phyloP scores from a whole-genome alignment of 179 eudicot genomes.

The Heliamphora pulchella region DNA sequence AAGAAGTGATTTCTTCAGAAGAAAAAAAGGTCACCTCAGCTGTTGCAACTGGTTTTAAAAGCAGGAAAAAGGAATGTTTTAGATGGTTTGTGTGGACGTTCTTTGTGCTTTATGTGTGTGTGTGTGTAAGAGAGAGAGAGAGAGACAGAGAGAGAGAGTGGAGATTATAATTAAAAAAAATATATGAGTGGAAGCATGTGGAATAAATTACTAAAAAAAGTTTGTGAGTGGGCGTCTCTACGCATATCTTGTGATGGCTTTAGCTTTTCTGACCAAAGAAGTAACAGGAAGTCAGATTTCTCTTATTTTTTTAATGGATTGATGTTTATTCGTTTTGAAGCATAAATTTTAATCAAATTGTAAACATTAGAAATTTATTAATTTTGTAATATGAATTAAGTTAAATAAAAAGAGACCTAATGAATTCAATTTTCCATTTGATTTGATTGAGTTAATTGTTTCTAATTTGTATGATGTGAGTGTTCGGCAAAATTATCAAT shows the following conservation, averaged over 20 bases:
- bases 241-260: constrained; percentile 1
- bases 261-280: constrained; percentile 19
- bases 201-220: neutral
- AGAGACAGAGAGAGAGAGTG: too few relatives aligned
- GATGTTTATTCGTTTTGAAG: too few relatives aligned
- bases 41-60: constrained; percentile 26
- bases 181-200: constrained; percentile 14
- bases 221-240: constrained; percentile 2
- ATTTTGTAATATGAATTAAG: too few relatives aligned
- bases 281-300: constrained; percentile 13
- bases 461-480: too few relatives aligned
- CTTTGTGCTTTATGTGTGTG: constrained; percentile 22
- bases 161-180: too few relatives aligned
- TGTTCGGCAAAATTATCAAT: too few relatives aligned
- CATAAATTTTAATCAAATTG: too few relatives aligned
- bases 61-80: constrained; percentile 34
- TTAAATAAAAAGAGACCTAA: too few relatives aligned
- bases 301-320: constrained; percentile 2
- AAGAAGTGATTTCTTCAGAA: constrained; percentile 10
- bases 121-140: constrained; percentile 12
- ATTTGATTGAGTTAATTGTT: too few relatives aligned
- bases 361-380: too few relatives aligned
- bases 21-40: constrained; percentile 17
- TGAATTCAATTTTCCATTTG: too few relatives aligned
- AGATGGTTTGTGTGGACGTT: constrained; percentile 22